Evolutionary conservation across 331 rosid species (phyloP).

Genomic region (Cydonia oblonga): DNA sequence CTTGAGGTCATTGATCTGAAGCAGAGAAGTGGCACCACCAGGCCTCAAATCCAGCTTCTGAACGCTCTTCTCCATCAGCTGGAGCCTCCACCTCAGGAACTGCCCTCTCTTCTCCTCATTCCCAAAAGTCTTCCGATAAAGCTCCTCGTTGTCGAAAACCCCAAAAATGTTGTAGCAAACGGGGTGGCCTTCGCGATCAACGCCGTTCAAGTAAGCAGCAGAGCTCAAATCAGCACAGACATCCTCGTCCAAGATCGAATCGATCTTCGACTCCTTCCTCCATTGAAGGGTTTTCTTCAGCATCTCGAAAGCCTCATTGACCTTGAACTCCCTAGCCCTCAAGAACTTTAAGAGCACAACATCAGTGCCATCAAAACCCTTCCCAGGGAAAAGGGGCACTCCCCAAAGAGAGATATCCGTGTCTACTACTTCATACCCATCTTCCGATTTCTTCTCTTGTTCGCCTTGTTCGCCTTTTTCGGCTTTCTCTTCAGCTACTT

Average conservation of each 20-base stretch:
- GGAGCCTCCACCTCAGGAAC: slow-evolving; percentile 79
- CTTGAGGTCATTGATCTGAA: slow-evolving; percentile 70
- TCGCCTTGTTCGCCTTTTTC: neutral
- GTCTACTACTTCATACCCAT: neutral
- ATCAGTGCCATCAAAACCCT: slow-evolving; percentile 45
- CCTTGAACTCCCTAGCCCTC: slow-evolving; percentile 76
- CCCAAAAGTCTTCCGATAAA: slow-evolving; percentile 57
- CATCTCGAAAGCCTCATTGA: slow-evolving; percentile 70
- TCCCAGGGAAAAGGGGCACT: slow-evolving; percentile 47
- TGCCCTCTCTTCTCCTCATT: slow-evolving; percentile 48
- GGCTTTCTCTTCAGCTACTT: neutral
- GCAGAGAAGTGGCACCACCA: slow-evolving; percentile 57
- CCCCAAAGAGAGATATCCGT: slow-evolving; percentile 57
- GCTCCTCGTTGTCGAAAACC: slow-evolving; percentile 46
- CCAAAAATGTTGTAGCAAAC: slow-evolving; percentile 77
- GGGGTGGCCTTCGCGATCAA: slow-evolving; percentile 69
- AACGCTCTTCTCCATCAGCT: slow-evolving; percentile 76
- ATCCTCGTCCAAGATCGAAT: slow-evolving; percentile 48
- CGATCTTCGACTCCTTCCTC: slow-evolving; percentile 63
- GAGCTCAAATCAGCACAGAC: slow-evolving; percentile 33
- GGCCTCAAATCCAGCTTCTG: slow-evolving; percentile 60
- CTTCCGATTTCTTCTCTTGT: slow-evolving; percentile 1
- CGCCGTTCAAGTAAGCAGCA: slow-evolving; percentile 39
- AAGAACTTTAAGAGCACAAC: slow-evolving; percentile 70
- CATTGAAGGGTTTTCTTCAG: slow-evolving; percentile 62